Conservation (phyloP, 441 rosid genomes). For the Biscutella laevigata region DNA sequence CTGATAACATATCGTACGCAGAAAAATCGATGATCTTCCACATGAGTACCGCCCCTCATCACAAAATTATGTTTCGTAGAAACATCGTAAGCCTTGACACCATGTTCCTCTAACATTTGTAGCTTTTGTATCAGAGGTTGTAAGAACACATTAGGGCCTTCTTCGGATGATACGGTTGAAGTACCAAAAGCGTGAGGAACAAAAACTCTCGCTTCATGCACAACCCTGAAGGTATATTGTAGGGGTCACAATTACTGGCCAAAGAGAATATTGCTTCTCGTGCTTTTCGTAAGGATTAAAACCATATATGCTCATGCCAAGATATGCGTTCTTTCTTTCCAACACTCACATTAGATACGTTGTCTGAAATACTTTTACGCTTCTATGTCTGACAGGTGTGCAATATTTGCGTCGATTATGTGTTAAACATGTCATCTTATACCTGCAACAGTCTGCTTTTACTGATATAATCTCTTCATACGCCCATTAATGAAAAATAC, state of each 20-base stretch:
- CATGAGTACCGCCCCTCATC: not conserved
- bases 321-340: not conserved
- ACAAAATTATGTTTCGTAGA: not conserved
- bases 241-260: not conserved
- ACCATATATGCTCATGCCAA: not conserved
- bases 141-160: not conserved
- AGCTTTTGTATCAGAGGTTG: not conserved
- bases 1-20: not conserved
- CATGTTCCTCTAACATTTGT: not conserved
- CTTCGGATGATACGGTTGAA: not conserved
- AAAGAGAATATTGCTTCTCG: not conserved
- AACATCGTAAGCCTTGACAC: not conserved
- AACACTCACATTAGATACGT: too few species aligned
- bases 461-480: too few species aligned
- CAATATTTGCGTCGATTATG: too few species aligned
- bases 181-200: not conserved
- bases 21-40: not conserved
- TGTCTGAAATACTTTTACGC: too few species aligned
- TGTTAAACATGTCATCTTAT: too few species aligned
- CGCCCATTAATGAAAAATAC: too few species aligned
- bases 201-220: not conserved
- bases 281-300: not conserved
- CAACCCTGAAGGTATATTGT: not conserved
- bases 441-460: too few species aligned
- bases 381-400: too few species aligned